Evolutionary conservation across 768 basidiomycete species (phyloP).

Genomic region (Pleurotus platypus): DNA sequence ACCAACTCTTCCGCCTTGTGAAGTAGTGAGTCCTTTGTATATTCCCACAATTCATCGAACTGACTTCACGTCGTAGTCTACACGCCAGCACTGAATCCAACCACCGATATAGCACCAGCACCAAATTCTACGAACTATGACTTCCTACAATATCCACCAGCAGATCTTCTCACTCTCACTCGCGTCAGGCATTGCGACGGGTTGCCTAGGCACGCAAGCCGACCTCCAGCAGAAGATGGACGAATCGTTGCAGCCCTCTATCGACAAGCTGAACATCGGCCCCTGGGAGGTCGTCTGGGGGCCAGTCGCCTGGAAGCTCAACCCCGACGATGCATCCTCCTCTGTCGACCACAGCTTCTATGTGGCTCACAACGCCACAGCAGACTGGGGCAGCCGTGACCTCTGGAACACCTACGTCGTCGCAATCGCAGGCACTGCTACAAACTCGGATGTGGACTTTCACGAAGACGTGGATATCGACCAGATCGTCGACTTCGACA

Average conservation of each 20-base stretch:
- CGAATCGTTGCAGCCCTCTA: background rate
- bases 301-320: background rate
- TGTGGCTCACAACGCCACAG: background rate
- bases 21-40: no score
- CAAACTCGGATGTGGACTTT: background rate
- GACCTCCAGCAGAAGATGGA: background rate
- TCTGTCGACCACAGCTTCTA: constrained; percentile 2
- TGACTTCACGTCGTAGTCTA: constrained; percentile 14
- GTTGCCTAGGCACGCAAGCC: background rate
- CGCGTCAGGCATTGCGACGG: background rate
- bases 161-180: background rate
- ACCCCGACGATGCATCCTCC: background rate
- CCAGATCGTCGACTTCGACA: background rate
- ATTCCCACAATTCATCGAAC: no score
- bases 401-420: constrained; percentile 4
- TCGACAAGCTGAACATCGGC: background rate
- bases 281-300: constrained; percentile 1
- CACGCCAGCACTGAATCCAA: constrained; percentile 16
- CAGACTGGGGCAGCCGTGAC: background rate
- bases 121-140: constrained; percentile 25
- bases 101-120: constrained; percentile 33
- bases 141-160: constrained; percentile 4
- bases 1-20: no score
- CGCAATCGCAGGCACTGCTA: constrained; percentile 1
- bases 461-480: background rate